Evolutionary conservation across 129 eudicot genomes (phyloP).

Genomic region (Solidago caesia): DNA sequence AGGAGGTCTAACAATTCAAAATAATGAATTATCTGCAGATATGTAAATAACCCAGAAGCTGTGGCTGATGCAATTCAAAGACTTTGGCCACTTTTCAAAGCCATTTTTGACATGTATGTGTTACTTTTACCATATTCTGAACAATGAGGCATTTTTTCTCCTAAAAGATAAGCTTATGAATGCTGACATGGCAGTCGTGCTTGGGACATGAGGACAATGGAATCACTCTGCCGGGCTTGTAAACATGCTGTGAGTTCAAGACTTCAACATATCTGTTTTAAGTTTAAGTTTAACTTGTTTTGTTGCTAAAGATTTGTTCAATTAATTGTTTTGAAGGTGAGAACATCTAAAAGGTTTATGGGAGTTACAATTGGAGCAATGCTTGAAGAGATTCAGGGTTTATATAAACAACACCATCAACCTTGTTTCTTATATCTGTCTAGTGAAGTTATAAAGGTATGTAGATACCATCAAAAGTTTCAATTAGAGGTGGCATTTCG

Average conservation of each 20-base stretch:
- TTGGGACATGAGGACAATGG: slow-evolving; percentile 99
- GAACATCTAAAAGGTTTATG: slow-evolving; percentile 92
- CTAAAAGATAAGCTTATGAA: slow-evolving; percentile 10
- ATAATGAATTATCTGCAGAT: slow-evolving; percentile 46
- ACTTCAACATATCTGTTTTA: not conserved
- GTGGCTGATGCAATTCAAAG: slow-evolving; percentile 98
- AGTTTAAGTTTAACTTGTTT: not conserved
- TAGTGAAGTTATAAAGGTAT: slow-evolving; percentile 97
- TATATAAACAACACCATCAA: slow-evolving; percentile 89
- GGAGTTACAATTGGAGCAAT: slow-evolving; percentile 97
- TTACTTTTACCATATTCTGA: slow-evolving; percentile 11
- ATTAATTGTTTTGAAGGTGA: slow-evolving; percentile 55
- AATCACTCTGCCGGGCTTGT: slow-evolving; percentile 99
- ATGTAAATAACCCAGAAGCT: slow-evolving; percentile 96
- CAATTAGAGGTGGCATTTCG: not conserved
- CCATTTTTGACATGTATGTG: slow-evolving; percentile 84
- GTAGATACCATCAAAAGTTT: slow-evolving; percentile 5
- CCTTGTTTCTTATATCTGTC: slow-evolving; percentile 96
- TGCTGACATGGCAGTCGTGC: slow-evolving; percentile 71
- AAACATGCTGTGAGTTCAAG: slow-evolving; percentile 92
- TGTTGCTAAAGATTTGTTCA: slow-evolving; percentile 15
- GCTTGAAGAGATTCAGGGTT: slow-evolving; percentile 94
- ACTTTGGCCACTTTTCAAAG: slow-evolving; percentile 98
- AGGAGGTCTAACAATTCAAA: slow-evolving; percentile 7
- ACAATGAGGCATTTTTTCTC: not conserved